A percentile compares a stretch with the other conserved stretches of the same genome.
These are phyloP conservation scores for Debaryomyces coudertii DNA, from an alignment of 1,139 yeast species.

Conservation along the genomic window DNA sequence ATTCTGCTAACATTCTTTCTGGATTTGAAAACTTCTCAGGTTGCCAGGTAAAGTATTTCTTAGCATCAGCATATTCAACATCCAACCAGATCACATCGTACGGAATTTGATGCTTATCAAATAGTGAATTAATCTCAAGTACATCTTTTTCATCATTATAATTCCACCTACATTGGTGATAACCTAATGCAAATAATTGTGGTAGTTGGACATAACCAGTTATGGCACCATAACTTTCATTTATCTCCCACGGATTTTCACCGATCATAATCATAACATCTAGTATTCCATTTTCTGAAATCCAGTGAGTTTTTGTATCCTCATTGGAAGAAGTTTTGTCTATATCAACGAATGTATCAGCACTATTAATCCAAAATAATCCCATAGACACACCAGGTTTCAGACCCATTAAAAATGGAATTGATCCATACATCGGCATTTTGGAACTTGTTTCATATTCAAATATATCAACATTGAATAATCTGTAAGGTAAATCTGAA, in stretches of 20 bases:
- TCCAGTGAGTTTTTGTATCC: slow-evolving; percentile 74
- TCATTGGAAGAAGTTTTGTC: slow-evolving; percentile 32
- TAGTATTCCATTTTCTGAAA: slow-evolving; percentile 84
- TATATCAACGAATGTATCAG: slow-evolving; percentile 89
- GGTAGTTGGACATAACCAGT: slow-evolving; percentile 84
- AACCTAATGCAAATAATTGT: slow-evolving; percentile 77
- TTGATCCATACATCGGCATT: slow-evolving; percentile 92
- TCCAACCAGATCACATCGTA: slow-evolving; percentile 96
- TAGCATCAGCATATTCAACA: slow-evolving; percentile 83
- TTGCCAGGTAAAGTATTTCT: slow-evolving; percentile 93
- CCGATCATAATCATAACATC: slow-evolving; percentile 77
- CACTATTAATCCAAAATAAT: slow-evolving; percentile 88
- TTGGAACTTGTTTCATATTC: slow-evolving; percentile 84
- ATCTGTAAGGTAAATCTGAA: slow-evolving; percentile 68
- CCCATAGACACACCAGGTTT: slow-evolving; percentile 67
- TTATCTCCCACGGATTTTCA: slow-evolving; percentile 60
- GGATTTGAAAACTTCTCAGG: slow-evolving; percentile 75
- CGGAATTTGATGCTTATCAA: slow-evolving; percentile 79
- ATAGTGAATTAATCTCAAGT: slow-evolving; percentile 61
- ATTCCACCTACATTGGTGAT: slow-evolving; percentile 98
- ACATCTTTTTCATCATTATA: slow-evolving; percentile 89
- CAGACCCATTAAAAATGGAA: slow-evolving; percentile 81
- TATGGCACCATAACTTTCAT: slow-evolving; percentile 64
- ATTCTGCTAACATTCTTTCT: slow-evolving; percentile 58
- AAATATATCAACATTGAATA: slow-evolving; percentile 91